Evolutionary conservation across 331 rosid genomes (phyloP).

Genomic region (Spiraea crenata): DNA sequence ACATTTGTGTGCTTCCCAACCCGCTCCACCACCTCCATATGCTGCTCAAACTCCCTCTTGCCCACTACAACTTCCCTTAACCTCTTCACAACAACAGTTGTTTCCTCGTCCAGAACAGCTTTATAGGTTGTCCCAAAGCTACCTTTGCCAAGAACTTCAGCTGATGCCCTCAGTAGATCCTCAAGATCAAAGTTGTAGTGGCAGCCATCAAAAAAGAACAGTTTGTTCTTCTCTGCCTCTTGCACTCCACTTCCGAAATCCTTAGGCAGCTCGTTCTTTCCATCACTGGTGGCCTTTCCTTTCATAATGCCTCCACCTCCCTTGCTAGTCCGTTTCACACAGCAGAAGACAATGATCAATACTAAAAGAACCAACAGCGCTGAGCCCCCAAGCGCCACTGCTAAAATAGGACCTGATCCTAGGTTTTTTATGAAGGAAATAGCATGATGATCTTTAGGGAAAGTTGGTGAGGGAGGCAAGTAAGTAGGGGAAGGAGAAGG

Average conservation of each 20-base stretch:
- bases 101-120: conserved; percentile 86
- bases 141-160: conserved; percentile 90
- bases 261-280: conserved; percentile 56
- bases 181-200: conserved; percentile 63
- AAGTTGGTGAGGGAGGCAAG: conserved; percentile 34
- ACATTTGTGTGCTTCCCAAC: conserved; percentile 66
- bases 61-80: conserved; percentile 63
- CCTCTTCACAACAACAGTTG: conserved; percentile 74
- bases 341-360: conserved; percentile 39
- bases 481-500: conserved; percentile 38
- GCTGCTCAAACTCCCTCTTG: conserved; percentile 80
- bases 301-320: conserved; percentile 41
- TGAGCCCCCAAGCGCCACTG: conserved; percentile 48
- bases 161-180: conserved; percentile 80
- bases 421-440: conserved; percentile 36
- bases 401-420: conserved; percentile 48
- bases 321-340: conserved; percentile 36
- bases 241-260: conserved; percentile 87
- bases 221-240: conserved; percentile 73
- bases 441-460: conserved; percentile 32
- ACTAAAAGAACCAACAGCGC: conserved; percentile 44
- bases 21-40: conserved; percentile 69
- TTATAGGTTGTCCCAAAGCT: conserved; percentile 77
- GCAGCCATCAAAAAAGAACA: conserved; percentile 73
- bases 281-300: conserved; percentile 54